Base-by-base conservation (phyloP, 1,139 yeast species). In the Yamadazyma pseudoaaseri region DNA sequence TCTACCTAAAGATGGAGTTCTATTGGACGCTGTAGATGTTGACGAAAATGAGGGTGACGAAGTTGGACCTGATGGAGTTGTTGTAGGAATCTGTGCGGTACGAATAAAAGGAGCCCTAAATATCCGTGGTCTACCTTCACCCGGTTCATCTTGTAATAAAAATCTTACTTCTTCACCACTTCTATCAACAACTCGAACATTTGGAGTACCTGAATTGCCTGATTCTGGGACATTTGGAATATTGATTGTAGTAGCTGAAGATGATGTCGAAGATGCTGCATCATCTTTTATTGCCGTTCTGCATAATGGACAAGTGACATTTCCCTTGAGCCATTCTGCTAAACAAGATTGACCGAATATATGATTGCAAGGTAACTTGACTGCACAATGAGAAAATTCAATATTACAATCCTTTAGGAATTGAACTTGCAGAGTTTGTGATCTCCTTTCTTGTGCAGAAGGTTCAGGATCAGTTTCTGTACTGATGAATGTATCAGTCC, bases 231-330 rank as follows among this genome's bases (percentile, higher is more conserved):
- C 15, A 18, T 8, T 7, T 24, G 29, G 22, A 18, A 16, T 11
- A 18, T 12, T 11, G 9, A 10, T 11, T 15, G 20, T 23, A 15
- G 27, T 11, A 17, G 16, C 14, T 7, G 25, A 22, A 5, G 24
- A 6, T 6, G 34, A 1, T 30, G 31, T 25, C 15, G 23, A 21
- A 14, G 34, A 12, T 12, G 27, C 26, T 16, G 31, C 37, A 6
- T 26, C 31, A 4, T 37, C 22, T 10, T 39, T 43, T 5, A 71
- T 75, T 2, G 73, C 65, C 17, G 62, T 62, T 39, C 96, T 75
- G 52, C 97, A 87, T 35, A 86, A 62, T 0, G 97, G 97, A 55
- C 97, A 87, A 1, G 86, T 76, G 21, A 76, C 67, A 38, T 82
- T 77, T 30, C 70, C 64, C 39, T 70, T 69, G 34, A 87, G 73